Base-by-base conservation (phyloP, 208 protist species). In the Phytomonas sp. region DNA sequence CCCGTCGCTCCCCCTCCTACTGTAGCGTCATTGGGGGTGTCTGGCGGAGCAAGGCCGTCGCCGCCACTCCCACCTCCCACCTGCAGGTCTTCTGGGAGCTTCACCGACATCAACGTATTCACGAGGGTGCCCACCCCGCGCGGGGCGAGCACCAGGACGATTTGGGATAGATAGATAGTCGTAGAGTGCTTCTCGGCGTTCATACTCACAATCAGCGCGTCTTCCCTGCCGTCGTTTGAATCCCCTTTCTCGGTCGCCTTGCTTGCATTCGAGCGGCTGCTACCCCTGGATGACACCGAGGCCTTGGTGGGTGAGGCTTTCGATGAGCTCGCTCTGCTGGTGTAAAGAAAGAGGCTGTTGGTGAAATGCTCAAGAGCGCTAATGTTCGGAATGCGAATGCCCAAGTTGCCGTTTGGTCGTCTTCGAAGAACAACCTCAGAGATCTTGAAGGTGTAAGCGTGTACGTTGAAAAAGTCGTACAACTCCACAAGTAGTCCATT, bases 71-170 rank as follows among this genome's bases (percentile, higher is more conserved):
- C 29, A 34, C 26, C 46, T 9, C 30, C 28, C 64, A 23, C 28
- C 13, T 40, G 26, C 1, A 40, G 20, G 59, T 43, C 9, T 23
- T 17, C 60, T 20, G 31, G 40, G 26, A 43, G 67, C 20, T 68
- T 30, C 43, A 95, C 67, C 15, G 85, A 95, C 26, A 95, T 75
- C 4, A 95, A 66, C 37, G 80, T 76, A 74, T 95, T 92, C 17
- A 86, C 70, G 2, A 95, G 75, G 23, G 74, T 80, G 20, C 89
- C 89, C 26, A 92, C 72, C 30, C 84, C 87, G 31, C 75, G 77
- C 11, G 89, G 85, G 17, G 91, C 77, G 32, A 90, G 63, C 26
- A 77, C 79, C 29, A 95, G 72, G n/a, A 80, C 71, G 59, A 89
- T 68, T 62, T 80, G 75, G 11, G 71, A 43, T 3, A 92, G 31